These are phyloP conservation scores for Elaeis oleifera DNA, from an alignment of 202 grass and related monocot species.

Conservation along the genomic window DNA sequence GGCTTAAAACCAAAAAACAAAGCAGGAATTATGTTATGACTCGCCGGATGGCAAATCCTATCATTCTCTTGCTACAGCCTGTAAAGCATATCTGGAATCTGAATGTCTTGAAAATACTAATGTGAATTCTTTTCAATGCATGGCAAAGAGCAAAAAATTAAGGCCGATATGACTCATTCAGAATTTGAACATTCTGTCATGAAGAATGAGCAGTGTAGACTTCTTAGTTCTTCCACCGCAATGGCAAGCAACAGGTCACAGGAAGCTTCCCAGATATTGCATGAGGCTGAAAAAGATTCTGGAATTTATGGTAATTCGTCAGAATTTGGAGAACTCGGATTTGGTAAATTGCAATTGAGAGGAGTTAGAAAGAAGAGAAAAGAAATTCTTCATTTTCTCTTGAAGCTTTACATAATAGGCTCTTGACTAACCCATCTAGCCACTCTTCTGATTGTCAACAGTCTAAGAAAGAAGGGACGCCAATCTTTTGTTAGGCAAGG, in stretches of 20 bases:
- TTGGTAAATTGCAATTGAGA: not conserved
- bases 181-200: too few species aligned
- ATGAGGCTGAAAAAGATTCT: too few species aligned
- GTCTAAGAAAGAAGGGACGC: slow-evolving; percentile 42
- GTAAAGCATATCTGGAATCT: slow-evolving; percentile 37
- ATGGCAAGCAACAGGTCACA: not conserved
- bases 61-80: slow-evolving; percentile 48
- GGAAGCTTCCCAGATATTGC: not conserved
- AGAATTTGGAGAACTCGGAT: not conserved
- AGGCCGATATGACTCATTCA: too few species aligned
- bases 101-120: slow-evolving; percentile 7
- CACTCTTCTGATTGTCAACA: slow-evolving; percentile 20
- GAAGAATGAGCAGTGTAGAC: not conserved
- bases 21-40: slow-evolving; percentile 24
- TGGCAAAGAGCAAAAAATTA: too few species aligned
- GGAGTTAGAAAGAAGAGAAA: slow-evolving; percentile 8
- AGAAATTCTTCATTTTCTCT: not conserved
- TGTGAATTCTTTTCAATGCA: too few species aligned
- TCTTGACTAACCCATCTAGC: too few species aligned
- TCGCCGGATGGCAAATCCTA: slow-evolving; percentile 48
- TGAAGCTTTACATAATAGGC: not conserved
- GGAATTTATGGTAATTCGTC: slow-evolving; percentile 4
- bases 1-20: slow-evolving; percentile 19
- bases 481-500: slow-evolving; percentile 2
- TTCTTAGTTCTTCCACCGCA: not conserved